Evolutionary conservation across 2,329 filamentous ascomycete genomes (phyloP), one percentile per base, ranked within the genome.

Genomic region (Dichotomopilus funicola): DNA sequence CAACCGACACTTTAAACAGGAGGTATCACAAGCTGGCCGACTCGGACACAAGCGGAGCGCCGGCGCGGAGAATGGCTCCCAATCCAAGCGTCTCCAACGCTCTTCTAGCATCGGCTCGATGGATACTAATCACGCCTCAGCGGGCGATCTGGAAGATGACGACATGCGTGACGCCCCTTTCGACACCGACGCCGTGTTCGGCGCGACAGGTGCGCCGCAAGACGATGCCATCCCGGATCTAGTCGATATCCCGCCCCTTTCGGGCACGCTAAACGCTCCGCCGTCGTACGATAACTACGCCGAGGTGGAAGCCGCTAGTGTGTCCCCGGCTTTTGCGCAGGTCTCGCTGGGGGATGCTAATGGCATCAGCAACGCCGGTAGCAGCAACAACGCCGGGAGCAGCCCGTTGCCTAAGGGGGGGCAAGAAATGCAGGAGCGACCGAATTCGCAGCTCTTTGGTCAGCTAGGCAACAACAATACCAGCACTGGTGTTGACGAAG

Each of bases 71-170:
- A 34, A 47, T 33, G 55, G 43, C 36, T 49, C 41, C 7, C 45
- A 53, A 34, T 70, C 73, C 0, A 78, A 78, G 61, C 65, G 75
- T 46, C 75, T 76, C 47, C 74, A 77, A 48, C 68, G 75, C 6
- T 68, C 73, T 0, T 70, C 70, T n/a, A 78, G 75, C 54, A 63
- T 70, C 8, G 74, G 75, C 44, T 78, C 76, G 0, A 72, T 78
- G 69, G 71, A 72, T 7, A 77, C 71, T 9, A 77, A 77, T 57
- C 67, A 71, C 4, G 75, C 74, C 0, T 77, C 75, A 0, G 53
- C 73, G 0, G 65, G 62, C 0, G 65, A 64, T 13, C 13, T 59
- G 1, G 75, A 27, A 27, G 19, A 73, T 51, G 73, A 74, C n/a
- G 70, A 69, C 6, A 63, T 63, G 63, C 51, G 51, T 9, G 62